Evolutionary conservation across 2,329 filamentous ascomycete species (phyloP).

Genomic region (Aspergillus sp.): DNA sequence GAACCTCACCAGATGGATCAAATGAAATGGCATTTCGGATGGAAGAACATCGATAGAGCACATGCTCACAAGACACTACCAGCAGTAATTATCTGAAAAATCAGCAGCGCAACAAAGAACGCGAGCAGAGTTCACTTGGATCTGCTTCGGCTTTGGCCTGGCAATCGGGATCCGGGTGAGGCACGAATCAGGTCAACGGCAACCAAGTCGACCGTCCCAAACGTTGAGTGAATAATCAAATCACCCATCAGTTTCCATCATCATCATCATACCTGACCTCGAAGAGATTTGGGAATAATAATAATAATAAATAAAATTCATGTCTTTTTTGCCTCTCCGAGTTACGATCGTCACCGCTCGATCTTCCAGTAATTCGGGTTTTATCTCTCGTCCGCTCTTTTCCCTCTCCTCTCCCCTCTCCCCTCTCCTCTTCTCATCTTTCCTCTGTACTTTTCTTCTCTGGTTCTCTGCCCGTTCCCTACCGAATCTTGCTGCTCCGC

Average conservation of each 20-base stretch:
- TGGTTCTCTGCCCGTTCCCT: slow-evolving; percentile 14
- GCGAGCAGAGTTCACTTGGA: slow-evolving; percentile 11
- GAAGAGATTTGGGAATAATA: slow-evolving; percentile 7
- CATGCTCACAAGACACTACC: not conserved
- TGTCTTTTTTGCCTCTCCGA: slow-evolving; percentile 27
- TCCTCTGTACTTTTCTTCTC: slow-evolving; percentile 17
- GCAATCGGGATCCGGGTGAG: slow-evolving; percentile 25
- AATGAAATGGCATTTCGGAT: not conserved
- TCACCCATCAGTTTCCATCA: slow-evolving; percentile 15
- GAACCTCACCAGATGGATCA: not conserved
- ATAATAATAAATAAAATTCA: slow-evolving; percentile 6
- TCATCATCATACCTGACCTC: slow-evolving; percentile 2
- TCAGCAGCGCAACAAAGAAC: not conserved
- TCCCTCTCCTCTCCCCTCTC: slow-evolving; percentile 17
- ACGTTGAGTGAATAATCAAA: slow-evolving; percentile 19
- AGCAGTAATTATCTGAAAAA: not conserved
- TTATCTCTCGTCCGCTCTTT: slow-evolving; percentile 22
- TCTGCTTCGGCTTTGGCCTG: slow-evolving; percentile 21
- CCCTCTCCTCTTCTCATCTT: slow-evolving; percentile 10
- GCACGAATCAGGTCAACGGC: slow-evolving; percentile 29
- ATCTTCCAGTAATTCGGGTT: slow-evolving; percentile 24
- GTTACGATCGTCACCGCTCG: slow-evolving; percentile 31
- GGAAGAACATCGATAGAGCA: not conserved
- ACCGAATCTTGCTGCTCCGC: slow-evolving; percentile 27
- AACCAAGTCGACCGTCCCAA: slow-evolving; percentile 21